Conservation (phyloP, 2,329 filamentous ascomycete genomes). For the Pochonia chlamydosporia region DNA sequence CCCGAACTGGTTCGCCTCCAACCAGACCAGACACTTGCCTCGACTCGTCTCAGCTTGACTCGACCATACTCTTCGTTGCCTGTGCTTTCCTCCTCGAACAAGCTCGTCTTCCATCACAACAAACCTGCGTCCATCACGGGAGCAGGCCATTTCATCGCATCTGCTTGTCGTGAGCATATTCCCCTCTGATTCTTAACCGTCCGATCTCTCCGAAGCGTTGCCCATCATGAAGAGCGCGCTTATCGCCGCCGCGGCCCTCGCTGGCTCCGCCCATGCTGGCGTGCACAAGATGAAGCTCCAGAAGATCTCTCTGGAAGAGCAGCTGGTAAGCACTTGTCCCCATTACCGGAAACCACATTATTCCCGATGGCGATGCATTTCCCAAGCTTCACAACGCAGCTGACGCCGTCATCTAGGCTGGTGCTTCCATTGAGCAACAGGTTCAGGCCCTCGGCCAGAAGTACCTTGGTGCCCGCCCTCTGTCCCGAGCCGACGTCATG, state of each 20-base stretch:
- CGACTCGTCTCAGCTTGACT: neutral
- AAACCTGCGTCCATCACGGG: neutral
- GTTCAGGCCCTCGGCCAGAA: conserved; percentile 84
- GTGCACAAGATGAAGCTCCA: conserved; percentile 96
- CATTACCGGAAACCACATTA: neutral
- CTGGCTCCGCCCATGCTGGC: conserved; percentile 76
- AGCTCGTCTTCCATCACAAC: neutral
- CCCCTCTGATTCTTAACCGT: neutral
- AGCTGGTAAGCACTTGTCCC: conserved; percentile 62
- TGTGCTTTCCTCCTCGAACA: neutral
- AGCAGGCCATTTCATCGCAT: neutral
- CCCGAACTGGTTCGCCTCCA: too few relatives aligned
- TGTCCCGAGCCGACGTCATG: conserved; percentile 65
- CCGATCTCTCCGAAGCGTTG: conserved; percentile 15
- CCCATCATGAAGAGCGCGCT: conserved; percentile 79
- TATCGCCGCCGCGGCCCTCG: conserved; percentile 72
- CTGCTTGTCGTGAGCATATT: neutral
- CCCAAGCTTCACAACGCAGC: neutral
- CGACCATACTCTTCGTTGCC: neutral
- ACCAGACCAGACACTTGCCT: too few relatives aligned
- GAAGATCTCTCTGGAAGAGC: conserved; percentile 88
- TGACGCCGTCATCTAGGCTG: conserved; percentile 45
- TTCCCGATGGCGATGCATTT: conserved; percentile 11
- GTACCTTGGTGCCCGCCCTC: conserved; percentile 77
- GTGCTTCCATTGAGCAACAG: conserved; percentile 74